phyloP scores from a whole-genome alignment of 2,329 filamentous ascomycete genomes.

The Ophiostoma populinum region DNA sequence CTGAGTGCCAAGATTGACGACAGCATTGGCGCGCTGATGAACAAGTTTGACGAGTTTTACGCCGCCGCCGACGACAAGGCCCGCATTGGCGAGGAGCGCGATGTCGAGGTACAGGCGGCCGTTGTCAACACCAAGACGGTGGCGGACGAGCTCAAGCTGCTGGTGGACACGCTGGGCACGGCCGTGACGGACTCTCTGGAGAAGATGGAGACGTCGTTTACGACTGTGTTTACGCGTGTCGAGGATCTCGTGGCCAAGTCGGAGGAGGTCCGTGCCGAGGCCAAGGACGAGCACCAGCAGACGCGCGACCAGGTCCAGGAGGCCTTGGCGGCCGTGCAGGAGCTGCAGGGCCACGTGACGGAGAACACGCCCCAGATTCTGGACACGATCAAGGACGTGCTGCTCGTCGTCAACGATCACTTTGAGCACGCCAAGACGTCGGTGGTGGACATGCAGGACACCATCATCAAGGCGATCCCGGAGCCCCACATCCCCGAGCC shows the following conservation, averaged over 20 bases:
- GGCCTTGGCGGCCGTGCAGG: conserved; percentile 53
- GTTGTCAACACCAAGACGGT: conserved; percentile 60
- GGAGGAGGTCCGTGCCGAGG: conserved; percentile 57
- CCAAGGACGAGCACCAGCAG: conserved; percentile 63
- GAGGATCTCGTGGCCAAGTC: conserved; percentile 61
- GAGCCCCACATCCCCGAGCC: conserved; percentile 40
- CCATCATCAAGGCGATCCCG: conserved; percentile 43
- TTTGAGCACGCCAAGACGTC: conserved; percentile 71
- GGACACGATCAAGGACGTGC: conserved; percentile 70
- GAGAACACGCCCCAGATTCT: conserved; percentile 84
- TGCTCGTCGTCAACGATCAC: conserved; percentile 66
- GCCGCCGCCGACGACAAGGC: conserved; percentile 55
- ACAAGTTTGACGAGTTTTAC: conserved; percentile 80
- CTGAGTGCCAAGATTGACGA: conserved; percentile 42
- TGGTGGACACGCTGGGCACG: conserved; percentile 70
- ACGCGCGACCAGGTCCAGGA: conserved; percentile 69
- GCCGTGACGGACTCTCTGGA: conserved; percentile 69
- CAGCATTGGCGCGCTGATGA: conserved; percentile 58
- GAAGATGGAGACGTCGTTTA: conserved; percentile 74
- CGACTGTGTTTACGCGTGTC: conserved; percentile 68
- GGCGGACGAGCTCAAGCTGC: conserved; percentile 70
- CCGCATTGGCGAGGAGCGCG: conserved; percentile 55
- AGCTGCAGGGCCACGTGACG: conserved; percentile 58
- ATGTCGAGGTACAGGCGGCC: conserved; percentile 54
- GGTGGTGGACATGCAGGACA: conserved; percentile 35